Evolutionary conservation across 2,329 filamentous ascomycete species (phyloP).

Genomic region (Lasiodiplodia gonubiensis): DNA sequence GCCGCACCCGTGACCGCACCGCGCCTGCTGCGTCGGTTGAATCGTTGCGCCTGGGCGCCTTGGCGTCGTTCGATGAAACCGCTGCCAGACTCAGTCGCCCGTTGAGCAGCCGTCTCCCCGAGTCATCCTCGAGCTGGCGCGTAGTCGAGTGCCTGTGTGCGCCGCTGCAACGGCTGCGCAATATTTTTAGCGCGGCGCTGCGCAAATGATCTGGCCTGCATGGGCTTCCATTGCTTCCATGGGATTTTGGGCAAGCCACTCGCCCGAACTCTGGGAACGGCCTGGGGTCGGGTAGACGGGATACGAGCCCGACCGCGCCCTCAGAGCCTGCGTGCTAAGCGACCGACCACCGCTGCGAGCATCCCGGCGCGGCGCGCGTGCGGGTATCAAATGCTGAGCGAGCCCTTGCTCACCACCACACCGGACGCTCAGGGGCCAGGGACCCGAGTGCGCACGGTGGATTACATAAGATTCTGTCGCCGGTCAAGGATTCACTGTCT

Average conservation of each 20-base stretch:
- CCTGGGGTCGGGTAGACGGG: slow-evolving; percentile 10
- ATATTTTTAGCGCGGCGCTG: slow-evolving; percentile 15
- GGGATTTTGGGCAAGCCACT: slow-evolving; percentile 22
- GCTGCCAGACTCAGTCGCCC: slow-evolving; percentile 22
- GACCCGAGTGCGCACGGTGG: not conserved
- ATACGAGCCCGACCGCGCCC: slow-evolving; percentile 4
- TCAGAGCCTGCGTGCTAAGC: slow-evolving; percentile 19
- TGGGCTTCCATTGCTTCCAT: slow-evolving; percentile 26
- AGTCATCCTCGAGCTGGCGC: slow-evolving; percentile 14
- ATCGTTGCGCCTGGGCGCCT: slow-evolving; percentile 18
- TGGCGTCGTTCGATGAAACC: slow-evolving; percentile 25
- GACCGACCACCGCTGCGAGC: slow-evolving; percentile 9
- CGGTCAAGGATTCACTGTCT: not conserved
- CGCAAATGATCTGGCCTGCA: slow-evolving; percentile 22
- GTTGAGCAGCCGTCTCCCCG: slow-evolving; percentile 17
- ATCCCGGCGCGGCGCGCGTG: slow-evolving; percentile 19
- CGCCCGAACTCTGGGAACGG: not conserved
- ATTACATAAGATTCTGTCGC: too few species aligned
- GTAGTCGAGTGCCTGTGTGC: not conserved
- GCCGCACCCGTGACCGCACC: slow-evolving; percentile 14
- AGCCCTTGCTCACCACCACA: slow-evolving; percentile 13
- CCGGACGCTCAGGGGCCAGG: slow-evolving; percentile 6
- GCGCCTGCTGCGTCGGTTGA: not conserved
- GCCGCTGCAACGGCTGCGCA: slow-evolving; percentile 21
- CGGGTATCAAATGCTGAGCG: slow-evolving; percentile 19